Evolutionary conservation across 768 basidiomycete genomes (phyloP).

Genomic region (Lyophyllum atratum): DNA sequence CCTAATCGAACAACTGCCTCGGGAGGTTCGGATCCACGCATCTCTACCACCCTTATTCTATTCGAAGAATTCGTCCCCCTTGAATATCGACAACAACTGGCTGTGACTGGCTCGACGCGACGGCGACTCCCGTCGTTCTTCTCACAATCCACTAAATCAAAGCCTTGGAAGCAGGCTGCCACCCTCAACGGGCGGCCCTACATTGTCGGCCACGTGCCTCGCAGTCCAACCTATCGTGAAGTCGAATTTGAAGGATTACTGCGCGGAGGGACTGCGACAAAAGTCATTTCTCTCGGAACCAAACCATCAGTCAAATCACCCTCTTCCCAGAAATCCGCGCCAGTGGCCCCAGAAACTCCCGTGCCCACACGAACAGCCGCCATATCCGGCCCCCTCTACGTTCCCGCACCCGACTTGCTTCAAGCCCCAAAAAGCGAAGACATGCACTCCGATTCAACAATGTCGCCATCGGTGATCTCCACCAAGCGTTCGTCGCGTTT

Average conservation of each 20-base stretch:
- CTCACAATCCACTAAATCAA: constrained; percentile 48
- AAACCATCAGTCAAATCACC: constrained; percentile 25
- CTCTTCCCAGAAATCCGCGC: constrained; percentile 2
- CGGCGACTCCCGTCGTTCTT: constrained; percentile 75
- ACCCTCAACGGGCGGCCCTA: constrained; percentile 82
- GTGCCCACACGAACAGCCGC: constrained; percentile 19
- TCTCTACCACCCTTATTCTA: constrained; percentile 68
- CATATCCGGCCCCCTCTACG: constrained; percentile 21
- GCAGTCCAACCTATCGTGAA: constrained; percentile 56
- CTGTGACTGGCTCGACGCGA: constrained; percentile 49
- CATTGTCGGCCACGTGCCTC: constrained; percentile 60
- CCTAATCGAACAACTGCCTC: constrained; percentile 34
- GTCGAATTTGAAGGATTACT: constrained; percentile 81
- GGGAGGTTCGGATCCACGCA: constrained; percentile 65
- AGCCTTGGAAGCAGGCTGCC: constrained; percentile 80
- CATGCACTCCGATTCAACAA: constrained; percentile 32
- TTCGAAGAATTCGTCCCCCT: constrained; percentile 94
- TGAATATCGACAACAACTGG: constrained; percentile 81
- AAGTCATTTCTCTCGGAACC: constrained; percentile 40
- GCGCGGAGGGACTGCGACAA: constrained; percentile 50
- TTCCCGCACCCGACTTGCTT: constrained; percentile 22
- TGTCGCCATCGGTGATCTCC: constrained; percentile 27
- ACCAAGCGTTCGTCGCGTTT: constrained; percentile 54
- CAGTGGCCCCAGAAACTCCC: background rate
- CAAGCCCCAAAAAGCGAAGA: constrained; percentile 35